phyloP scores from a whole-genome alignment of 257 asterid genomes.

The Fraxinus americana region DNA sequence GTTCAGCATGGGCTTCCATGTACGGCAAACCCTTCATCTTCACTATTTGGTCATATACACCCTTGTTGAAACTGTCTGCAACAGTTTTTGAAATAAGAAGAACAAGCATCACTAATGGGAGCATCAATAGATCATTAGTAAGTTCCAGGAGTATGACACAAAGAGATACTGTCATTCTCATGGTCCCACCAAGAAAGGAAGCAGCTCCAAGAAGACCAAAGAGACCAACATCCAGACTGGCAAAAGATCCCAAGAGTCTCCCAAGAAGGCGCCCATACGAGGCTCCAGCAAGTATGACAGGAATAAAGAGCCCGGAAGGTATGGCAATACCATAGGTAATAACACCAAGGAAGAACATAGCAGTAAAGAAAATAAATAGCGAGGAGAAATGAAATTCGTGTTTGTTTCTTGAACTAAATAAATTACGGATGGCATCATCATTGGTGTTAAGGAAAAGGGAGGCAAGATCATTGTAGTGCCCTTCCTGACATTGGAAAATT shows the following conservation, averaged over 20 bases:
- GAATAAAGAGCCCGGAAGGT: constrained; percentile 97
- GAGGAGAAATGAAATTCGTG: constrained; percentile 66
- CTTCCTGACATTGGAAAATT: constrained; percentile 72
- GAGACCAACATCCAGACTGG: constrained; percentile 71
- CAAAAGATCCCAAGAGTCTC: constrained; percentile 58
- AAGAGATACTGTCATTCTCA: constrained; percentile 97
- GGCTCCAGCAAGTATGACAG: constrained; percentile 99
- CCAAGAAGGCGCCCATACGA: constrained; percentile 91
- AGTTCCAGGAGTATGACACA: constrained; percentile 92
- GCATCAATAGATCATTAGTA: constrained; percentile 85
- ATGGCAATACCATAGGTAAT: constrained; percentile 91
- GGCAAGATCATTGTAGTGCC: constrained; percentile 88
- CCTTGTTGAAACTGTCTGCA: constrained; percentile 80
- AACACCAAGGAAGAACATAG: constrained; percentile 68
- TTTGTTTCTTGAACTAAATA: constrained; percentile 51
- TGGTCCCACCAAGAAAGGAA: constrained; percentile 97
- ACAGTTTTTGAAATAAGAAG: constrained; percentile 90
- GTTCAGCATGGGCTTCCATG: constrained; percentile 93
- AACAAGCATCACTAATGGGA: constrained; percentile 89
- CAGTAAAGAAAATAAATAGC: constrained; percentile 58
- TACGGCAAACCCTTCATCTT: constrained; percentile 92
- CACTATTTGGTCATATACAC: constrained; percentile 93
- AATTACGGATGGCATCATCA: constrained; percentile 90
- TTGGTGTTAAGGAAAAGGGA: constrained; percentile 87
- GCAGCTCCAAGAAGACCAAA: constrained; percentile 95